Evolutionary conservation across 768 basidiomycete species (phyloP).

Genomic region (Tylopilus balloui): DNA sequence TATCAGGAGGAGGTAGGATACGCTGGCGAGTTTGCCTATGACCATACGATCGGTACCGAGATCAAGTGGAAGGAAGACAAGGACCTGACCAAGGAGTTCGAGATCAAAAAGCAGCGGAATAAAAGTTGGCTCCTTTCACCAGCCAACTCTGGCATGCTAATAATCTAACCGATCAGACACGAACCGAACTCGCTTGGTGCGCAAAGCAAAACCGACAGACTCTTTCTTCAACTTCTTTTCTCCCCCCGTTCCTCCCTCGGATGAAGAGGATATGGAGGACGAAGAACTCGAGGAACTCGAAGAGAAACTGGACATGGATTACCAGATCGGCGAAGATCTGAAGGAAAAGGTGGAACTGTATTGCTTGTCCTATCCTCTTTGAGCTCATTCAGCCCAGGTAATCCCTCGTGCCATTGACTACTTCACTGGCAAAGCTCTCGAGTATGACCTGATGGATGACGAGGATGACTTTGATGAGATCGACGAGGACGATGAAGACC

Average conservation of each 20-base stretch:
- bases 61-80: conserved; percentile 99
- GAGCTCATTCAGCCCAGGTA: conserved; percentile 46
- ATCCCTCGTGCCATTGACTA: conserved; percentile 95
- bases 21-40: conserved; percentile 94
- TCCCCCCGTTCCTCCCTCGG: conserved; percentile 69
- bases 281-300: conserved; percentile 89
- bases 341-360: conserved; percentile 78
- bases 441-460: conserved; percentile 62
- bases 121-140: conserved; percentile 60
- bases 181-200: conserved; percentile 75
- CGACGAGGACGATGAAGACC: conserved; percentile 46
- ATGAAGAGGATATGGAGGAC: conserved; percentile 71
- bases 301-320: conserved; percentile 92
- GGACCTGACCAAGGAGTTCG: conserved; percentile 94
- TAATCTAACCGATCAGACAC: conserved; percentile 48
- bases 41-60: conserved; percentile 84
- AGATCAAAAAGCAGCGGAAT: conserved; percentile 99
- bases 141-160: background rate
- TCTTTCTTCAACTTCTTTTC: conserved; percentile 99
- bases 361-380: background rate
- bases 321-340: conserved; percentile 96
- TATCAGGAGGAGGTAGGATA: conserved; percentile 94
- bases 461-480: conserved; percentile 60
- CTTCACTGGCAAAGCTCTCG: conserved; percentile 95
- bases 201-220: conserved; percentile 85